Percentiles rank a stretch among this genome's conserved stretches.
Conservation (phyloP, 139 green algal species). For the Yamagishiella unicocca region DNA sequence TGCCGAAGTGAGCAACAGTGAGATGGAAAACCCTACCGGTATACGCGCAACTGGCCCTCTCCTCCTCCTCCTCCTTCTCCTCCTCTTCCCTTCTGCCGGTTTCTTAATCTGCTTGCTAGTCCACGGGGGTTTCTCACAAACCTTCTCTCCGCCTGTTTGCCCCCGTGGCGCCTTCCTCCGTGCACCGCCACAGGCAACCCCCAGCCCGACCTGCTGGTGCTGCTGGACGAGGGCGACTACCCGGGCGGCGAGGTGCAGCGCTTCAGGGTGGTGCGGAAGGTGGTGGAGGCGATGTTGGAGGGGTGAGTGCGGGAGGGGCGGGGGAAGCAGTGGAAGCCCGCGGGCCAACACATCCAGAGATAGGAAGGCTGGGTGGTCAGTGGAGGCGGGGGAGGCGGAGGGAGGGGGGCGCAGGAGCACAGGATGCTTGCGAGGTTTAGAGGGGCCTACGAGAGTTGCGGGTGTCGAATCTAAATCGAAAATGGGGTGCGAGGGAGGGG, state of each 20-base stretch:
- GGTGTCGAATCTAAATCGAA: too few species aligned
- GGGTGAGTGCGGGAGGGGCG: not conserved
- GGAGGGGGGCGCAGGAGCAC: too few species aligned
- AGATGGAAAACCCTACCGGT: not conserved
- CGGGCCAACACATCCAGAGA: too few species aligned
- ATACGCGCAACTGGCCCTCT: not conserved
- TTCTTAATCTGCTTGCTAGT: too few species aligned
- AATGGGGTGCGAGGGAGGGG: too few species aligned
- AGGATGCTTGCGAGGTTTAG: too few species aligned
- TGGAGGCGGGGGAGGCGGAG: too few species aligned
- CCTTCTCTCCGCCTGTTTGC: too few species aligned
- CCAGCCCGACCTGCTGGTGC: slow-evolving; percentile 2
- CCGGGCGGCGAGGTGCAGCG: slow-evolving; percentile 36
- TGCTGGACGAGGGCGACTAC: slow-evolving; percentile 33
- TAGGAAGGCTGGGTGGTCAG: not conserved
- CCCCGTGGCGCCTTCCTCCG: not conserved
- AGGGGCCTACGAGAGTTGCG: too few species aligned
- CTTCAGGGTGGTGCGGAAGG: not conserved
- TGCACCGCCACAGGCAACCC: not conserved
- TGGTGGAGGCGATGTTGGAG: slow-evolving; percentile 33
- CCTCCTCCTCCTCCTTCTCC: not conserved
- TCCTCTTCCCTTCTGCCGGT: not conserved
- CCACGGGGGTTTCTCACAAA: too few species aligned
- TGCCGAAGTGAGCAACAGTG: too few species aligned
- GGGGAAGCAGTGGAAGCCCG: too few species aligned